phyloP scores from a whole-genome alignment of 768 basidiomycete species.

The Termitomyces sp. region DNA sequence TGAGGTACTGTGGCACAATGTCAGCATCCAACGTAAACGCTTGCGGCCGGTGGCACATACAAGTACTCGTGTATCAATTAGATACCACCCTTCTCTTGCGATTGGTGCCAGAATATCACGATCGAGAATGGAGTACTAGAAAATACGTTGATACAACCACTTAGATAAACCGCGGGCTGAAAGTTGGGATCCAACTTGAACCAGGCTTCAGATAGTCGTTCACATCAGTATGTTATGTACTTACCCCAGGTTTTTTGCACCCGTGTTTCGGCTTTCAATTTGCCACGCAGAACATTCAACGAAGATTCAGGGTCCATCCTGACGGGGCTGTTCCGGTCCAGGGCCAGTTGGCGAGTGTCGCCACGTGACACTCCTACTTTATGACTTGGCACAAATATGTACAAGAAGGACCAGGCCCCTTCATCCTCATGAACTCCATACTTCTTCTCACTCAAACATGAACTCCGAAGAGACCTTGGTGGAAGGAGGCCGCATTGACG shows the following conservation, averaged over 20 bases:
- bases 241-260: not conserved
- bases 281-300: not conserved
- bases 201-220: too few species aligned
- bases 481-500: constrained; percentile 11
- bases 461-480: constrained; percentile 16
- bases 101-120: not conserved
- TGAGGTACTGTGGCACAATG: too few species aligned
- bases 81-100: not conserved
- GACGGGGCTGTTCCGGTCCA: not conserved
- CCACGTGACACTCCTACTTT: constrained; percentile 6
- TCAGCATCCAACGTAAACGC: too few species aligned
- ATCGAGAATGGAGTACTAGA: not conserved
- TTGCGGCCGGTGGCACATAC: too few species aligned
- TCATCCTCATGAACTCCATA: not conserved
- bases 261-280: not conserved
- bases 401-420: not conserved
- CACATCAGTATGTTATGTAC: too few species aligned
- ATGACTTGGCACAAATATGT: not conserved
- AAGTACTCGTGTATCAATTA: not conserved
- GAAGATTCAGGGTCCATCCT: not conserved
- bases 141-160: not conserved
- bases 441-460: constrained; percentile 5
- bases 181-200: not conserved
- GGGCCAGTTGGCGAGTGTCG: not conserved
- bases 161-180: not conserved